A percentile compares a stretch with the other conserved stretches of the same genome.
These are phyloP conservation scores for Pseudocercospora pini-densiflorae DNA, from an alignment of 2,329 filamentous ascomycete species.

Conservation along the genomic window DNA sequence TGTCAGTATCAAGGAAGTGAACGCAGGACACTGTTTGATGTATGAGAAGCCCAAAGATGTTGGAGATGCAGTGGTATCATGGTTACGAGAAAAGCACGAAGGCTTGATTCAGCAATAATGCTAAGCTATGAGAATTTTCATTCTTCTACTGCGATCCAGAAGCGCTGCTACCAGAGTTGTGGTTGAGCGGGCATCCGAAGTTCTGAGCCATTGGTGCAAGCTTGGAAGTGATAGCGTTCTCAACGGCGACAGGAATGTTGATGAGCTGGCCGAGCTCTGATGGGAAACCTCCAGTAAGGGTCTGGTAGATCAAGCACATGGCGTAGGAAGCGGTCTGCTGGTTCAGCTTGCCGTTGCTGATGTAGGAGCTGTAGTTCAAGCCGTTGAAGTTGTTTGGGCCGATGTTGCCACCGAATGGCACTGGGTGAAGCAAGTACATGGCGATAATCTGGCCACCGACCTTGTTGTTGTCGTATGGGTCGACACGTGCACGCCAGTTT, in stretches of 20 bases:
- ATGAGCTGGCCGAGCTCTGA: constrained; percentile 21
- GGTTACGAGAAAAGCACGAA: constrained; percentile 8
- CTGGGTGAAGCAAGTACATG: constrained; percentile 48
- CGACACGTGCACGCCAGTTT: constrained; percentile 40
- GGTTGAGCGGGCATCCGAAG: constrained; percentile 26
- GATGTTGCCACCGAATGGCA: constrained; percentile 46
- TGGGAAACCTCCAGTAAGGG: constrained; percentile 28
- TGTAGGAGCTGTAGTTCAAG: constrained; percentile 40
- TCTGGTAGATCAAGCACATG: constrained; percentile 49
- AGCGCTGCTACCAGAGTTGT: constrained; percentile 17
- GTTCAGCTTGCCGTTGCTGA: constrained; percentile 45
- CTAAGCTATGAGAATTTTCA: neutral
- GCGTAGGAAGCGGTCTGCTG: constrained; percentile 34
- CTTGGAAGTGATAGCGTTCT: constrained; percentile 11
- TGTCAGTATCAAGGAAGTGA: constrained; percentile 36
- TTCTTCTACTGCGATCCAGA: constrained; percentile 7
- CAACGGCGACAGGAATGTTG: constrained; percentile 19
- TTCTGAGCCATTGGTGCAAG: constrained; percentile 17
- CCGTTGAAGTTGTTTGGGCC: constrained; percentile 20
- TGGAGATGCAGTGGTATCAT: constrained; percentile 12
- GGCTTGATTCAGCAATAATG: neutral
- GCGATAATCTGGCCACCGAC: constrained; percentile 45
- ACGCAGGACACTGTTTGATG: constrained; percentile 42
- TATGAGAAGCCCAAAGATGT: constrained; percentile 40
- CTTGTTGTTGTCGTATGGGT: constrained; percentile 39